Base-by-base conservation (phyloP, 352 stramenopile genomes). In the Achlya hypogyna region DNA sequence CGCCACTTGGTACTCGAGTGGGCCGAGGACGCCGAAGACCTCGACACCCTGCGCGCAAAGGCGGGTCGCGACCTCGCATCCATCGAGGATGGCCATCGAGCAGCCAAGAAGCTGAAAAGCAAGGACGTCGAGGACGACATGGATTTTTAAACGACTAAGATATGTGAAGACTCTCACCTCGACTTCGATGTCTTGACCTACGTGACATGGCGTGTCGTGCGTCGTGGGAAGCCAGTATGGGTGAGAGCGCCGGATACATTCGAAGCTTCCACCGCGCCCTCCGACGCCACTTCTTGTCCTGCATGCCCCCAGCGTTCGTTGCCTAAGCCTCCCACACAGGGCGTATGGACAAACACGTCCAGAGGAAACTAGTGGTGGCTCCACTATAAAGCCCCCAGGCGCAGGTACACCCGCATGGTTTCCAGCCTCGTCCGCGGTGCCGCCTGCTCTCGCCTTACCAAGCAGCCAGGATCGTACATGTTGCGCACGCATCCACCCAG, bases 1-100 rank as follows among this genome's bases (percentile, higher is more conserved):
- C 89, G 97, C 22, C 96, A 99, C 74, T 87, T 99, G 72, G 97
- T 99, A 16, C 81, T 99, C 62, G 97, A 99, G 76, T 99, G 94
- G 95, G 96, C 96, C 12, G 81, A 91, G 38, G 87, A 96, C 65
- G 86, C 86, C 45, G 83, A 93, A 59, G 82, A 90, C 63, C 81
- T 96, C 53, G 88, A 96, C 65, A 87, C 75, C 52, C 74, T 95
- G 63, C 84, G 86, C 56, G 83, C 80, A 43, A 96, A 96, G 72
- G 85, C 85, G n/a, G 78, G 75, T 16, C 75, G 74, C 56, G 85
- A 93, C 53, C 68, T 93, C 35, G 80, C 73, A 12, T 79, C 81
- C 34, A 89, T 93, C 65, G 77, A 80, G 18, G 60, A 67, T 43
- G 60, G 60, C 9, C 60, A 67, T 22, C 42, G 60, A 27, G 60